Conservation (phyloP, 139 green algal genomes). For the Picocystis salinarum region DNA sequence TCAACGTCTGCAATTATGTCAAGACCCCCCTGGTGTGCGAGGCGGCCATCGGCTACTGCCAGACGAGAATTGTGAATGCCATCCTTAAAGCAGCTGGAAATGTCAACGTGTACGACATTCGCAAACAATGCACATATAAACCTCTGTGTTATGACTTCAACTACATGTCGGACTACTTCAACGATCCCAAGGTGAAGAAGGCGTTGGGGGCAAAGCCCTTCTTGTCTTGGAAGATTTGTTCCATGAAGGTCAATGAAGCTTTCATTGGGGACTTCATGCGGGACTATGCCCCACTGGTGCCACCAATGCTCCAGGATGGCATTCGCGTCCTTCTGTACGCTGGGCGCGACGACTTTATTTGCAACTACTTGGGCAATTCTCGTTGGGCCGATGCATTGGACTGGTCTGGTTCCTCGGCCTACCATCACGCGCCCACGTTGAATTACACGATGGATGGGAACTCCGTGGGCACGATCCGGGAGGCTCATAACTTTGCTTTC, state of each 20-base stretch:
- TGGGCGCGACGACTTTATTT: conserved; percentile 58
- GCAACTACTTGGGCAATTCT: conserved; percentile 38
- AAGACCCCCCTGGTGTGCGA: conserved; percentile 32
- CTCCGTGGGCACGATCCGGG: conserved; percentile 28
- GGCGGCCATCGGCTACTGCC: conserved; percentile 46
- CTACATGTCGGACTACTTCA: conserved; percentile 34
- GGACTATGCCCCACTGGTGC: conserved; percentile 33
- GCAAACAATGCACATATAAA: conserved; percentile 42
- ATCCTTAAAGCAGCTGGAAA: conserved; percentile 20
- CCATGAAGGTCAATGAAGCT: conserved; percentile 32
- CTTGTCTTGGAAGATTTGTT: conserved; percentile 39
- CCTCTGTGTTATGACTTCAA: conserved; percentile 69
- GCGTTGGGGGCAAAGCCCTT: conserved; percentile 38
- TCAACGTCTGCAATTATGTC: conserved; percentile 30
- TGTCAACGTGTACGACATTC: conserved; percentile 77
- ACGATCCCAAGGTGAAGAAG: conserved; percentile 24
- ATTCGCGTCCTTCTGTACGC: conserved; percentile 63
- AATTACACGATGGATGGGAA: conserved; percentile 29
- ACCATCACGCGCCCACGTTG: conserved; percentile 19
- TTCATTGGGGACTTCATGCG: conserved; percentile 40
- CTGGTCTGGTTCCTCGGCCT: conserved; percentile 23
- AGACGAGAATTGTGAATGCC: conserved; percentile 9
- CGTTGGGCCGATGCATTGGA: conserved; percentile 46
- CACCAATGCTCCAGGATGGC: conserved; percentile 44
- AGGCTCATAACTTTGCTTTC: conserved; percentile 38